Conservation (phyloP, 1,139 yeast genomes). For the Debaryomyces coudertii region DNA sequence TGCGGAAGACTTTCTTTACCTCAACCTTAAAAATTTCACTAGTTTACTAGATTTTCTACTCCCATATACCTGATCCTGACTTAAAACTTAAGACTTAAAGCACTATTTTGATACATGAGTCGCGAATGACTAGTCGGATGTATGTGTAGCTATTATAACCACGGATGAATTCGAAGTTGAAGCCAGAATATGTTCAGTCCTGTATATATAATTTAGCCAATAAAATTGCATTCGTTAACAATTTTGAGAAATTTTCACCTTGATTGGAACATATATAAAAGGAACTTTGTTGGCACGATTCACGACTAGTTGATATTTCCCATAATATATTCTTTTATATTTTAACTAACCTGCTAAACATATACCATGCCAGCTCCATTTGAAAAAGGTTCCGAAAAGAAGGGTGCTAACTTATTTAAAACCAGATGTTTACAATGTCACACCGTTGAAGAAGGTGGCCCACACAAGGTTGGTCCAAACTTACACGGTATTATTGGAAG, state of each 20-base stretch:
- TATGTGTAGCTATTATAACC: background rate
- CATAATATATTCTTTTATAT: background rate
- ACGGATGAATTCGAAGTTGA: background rate
- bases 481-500: slow-evolving; percentile 94
- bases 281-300: slow-evolving; percentile 2
- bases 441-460: slow-evolving; percentile 94
- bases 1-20: background rate
- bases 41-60: background rate
- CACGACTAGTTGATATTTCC: background rate
- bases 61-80: background rate
- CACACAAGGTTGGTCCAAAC: slow-evolving; percentile 99
- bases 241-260: slow-evolving; percentile 14
- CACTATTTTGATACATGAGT: background rate
- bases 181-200: slow-evolving; percentile 1
- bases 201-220: slow-evolving; percentile 13
- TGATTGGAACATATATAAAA: slow-evolving; percentile 6
- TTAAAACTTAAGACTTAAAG: background rate
- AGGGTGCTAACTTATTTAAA: slow-evolving; percentile 98
- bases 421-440: slow-evolving; percentile 99
- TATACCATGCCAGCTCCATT: slow-evolving; percentile 69
- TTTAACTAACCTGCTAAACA: slow-evolving; percentile 22
- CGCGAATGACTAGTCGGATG: background rate
- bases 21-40: background rate
- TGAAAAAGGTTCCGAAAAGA: slow-evolving; percentile 84
- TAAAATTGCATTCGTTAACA: slow-evolving; percentile 11